Evolutionary conservation across 169 alveolate species (phyloP).

Genomic region (Plasmodium berghei): DNA sequence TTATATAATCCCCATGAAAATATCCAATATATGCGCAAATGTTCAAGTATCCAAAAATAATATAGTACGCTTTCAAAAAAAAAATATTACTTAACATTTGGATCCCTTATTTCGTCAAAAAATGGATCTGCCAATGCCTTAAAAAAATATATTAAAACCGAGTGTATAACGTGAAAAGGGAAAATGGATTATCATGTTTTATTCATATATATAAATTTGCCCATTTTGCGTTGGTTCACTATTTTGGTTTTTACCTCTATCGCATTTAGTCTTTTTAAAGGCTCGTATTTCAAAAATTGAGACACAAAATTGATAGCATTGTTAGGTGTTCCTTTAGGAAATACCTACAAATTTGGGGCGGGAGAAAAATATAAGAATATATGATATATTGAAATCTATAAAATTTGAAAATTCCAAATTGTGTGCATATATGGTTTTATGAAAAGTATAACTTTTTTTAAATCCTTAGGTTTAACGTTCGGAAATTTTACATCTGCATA

Average conservation of each 20-base stretch:
- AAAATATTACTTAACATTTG: conserved; percentile 62
- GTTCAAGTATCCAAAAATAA: background rate
- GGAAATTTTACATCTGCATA: conserved; percentile 94
- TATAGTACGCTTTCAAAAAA: background rate
- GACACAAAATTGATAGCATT: conserved; percentile 88
- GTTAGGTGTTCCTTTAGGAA: conserved; percentile 85
- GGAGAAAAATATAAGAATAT: background rate
- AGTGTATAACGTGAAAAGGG: background rate
- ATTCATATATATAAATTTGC: background rate
- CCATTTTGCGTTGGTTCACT: background rate
- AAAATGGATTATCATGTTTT: background rate
- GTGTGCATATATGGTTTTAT: background rate
- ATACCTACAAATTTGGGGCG: conserved; percentile 57
- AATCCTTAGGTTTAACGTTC: conserved; percentile 84
- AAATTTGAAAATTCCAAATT: conserved; percentile 35
- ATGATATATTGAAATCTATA: background rate
- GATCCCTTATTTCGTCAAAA: conserved; percentile 94
- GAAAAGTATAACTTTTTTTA: conserved; percentile 25
- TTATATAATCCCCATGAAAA: background rate
- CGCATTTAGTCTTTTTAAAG: conserved; percentile 88
- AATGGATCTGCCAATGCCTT: conserved; percentile 95
- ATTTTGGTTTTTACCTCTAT: conserved; percentile 78
- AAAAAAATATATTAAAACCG: conserved; percentile 27
- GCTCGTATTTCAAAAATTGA: conserved; percentile 89
- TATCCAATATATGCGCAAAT: background rate